Base-by-base conservation (phyloP, 2,329 filamentous ascomycete genomes). In the Pyrenophora teres region DNA sequence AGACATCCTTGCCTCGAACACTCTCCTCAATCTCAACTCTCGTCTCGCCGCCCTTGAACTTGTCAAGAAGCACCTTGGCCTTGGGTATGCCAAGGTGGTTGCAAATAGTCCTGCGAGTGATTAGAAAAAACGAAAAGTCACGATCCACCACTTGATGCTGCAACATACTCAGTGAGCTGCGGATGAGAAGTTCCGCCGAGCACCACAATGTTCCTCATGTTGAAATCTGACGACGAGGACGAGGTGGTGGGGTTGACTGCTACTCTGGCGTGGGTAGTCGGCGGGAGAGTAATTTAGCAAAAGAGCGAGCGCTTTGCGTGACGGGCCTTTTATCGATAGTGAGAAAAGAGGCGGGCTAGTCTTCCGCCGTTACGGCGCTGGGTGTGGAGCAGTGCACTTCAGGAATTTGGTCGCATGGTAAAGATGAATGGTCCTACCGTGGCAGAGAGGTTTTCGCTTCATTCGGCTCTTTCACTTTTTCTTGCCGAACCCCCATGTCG, bases 21-120 rank as follows among this genome's bases (percentile, higher is more conserved):
- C 92, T 96, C 76, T 99, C 94, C 74, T 92, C 84, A 69, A 99
- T 96, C 76, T 97, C 94, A 58, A 96, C 93, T 48, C 93, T 87
- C 63, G 90, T 96, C 79, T 97, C 94, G 63, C 94, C 94, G 45
- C 94, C 91, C 27, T 92, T 90, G 79, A 99, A 99, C 78, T 97
- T 97, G 71, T 82, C 84, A 42, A 97, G 85, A 56, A 92, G 86
- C 63, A 93, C 88, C 69, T 92, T 87, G 64, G 91, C 90, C 16
- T 85, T 81, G n/a, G 91, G 87, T 47, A 99, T 86, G 64, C 92
- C 90, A 54, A 99, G 87, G 63, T 91, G 87, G 66, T 88, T 88
- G 82, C 90, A 96, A 71, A 99, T 90, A 56, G 83, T 89, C 54
- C 64, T 68, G 45, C 27, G 21, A 42, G 41, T 18, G 30, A 47